Evolutionary conservation across 2,329 filamentous ascomycete genomes (phyloP), one percentile per base, ranked within the genome.

Genomic region (Zymoseptoria brevis): DNA sequence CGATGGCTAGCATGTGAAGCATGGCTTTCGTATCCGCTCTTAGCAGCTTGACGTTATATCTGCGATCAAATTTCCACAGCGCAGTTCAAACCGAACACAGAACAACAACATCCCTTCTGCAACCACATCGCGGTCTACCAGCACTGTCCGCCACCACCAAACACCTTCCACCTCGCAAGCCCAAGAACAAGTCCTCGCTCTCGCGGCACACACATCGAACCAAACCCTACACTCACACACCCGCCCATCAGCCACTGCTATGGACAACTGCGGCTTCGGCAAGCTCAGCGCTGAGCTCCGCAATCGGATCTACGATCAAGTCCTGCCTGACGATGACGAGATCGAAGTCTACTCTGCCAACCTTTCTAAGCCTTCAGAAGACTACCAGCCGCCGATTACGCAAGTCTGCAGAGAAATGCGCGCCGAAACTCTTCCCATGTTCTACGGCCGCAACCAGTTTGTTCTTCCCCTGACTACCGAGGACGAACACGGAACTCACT

Each of bases 301-400:
- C 13, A 53, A 54, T 19, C 50, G 19, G 16, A 50, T 57, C 50
- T 57, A 54, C 56, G 29, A 24, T 19, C 19, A 53, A 8, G 56
- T 50, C 5, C 52, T 57, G 8, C 55, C 60, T 54, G 55, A 62
- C 22, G 35, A 57, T 22, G 41, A 24, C 2, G 4, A 53, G 19
- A 29, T 54, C n/a, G 9, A n/a, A 8, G 29, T 54, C 19, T 54
- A 22, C 22, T 21, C 52, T 26, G 13, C 16, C 13, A 7, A 11
- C 35, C 35, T 7, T n/a, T 11, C 2, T 7, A 16, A 45, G 16
- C 16, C 16, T 16, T 16, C 35, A 13, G 22, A 16, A 45, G 35
- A n/a, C 35, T 13, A 16, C 35, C 35, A 45, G 13, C 35, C 35
- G 13, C 35, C 35, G 6, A 45, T 45, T 11, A 45, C 13, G 13